Evolutionary conservation across 2,329 filamentous ascomycete genomes (phyloP).

Genomic region (Trichoderma sp.): DNA sequence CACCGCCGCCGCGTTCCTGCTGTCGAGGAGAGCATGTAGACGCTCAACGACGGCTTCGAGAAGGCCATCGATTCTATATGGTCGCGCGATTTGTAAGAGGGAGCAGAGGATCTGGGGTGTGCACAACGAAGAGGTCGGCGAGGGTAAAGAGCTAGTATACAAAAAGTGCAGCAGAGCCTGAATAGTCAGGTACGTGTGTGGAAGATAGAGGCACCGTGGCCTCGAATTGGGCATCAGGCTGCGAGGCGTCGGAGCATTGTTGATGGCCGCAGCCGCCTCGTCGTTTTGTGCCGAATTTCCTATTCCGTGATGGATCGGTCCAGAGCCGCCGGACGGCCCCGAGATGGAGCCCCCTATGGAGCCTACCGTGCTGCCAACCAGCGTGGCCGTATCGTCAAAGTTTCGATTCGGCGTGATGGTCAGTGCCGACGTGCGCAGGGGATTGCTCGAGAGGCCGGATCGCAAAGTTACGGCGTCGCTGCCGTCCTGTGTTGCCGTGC

Average conservation of each 20-base stretch:
- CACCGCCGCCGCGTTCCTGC: constrained; percentile 89
- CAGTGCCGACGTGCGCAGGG: constrained; percentile 72
- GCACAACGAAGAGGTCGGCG: constrained; percentile 71
- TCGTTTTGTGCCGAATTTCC: constrained; percentile 35
- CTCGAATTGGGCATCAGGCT: constrained; percentile 61
- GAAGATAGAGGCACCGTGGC: constrained; percentile 84
- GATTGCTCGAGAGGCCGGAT: constrained; percentile 56
- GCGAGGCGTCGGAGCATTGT: constrained; percentile 55
- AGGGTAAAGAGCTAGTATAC: constrained; percentile 85
- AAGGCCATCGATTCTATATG: constrained; percentile 89
- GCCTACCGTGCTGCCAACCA: constrained; percentile 42
- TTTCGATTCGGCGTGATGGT: constrained; percentile 72
- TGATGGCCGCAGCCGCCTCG: constrained; percentile 37
- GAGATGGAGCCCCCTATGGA: constrained; percentile 38
- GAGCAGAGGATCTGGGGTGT: constrained; percentile 96
- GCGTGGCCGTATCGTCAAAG: constrained; percentile 47
- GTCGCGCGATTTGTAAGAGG: constrained; percentile 84
- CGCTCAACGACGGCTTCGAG: constrained; percentile 90
- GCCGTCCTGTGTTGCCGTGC: constrained; percentile 66
- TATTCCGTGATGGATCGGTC: constrained; percentile 41
- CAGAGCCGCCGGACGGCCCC: constrained; percentile 42
- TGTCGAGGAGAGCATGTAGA: constrained; percentile 84
- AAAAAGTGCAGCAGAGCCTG: constrained; percentile 89
- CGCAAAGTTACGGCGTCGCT: constrained; percentile 74
- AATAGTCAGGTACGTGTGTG: constrained; percentile 85